These are phyloP conservation scores for Barnettozyma populi DNA, from an alignment of 805 yeast genomes.

Conservation along the genomic window DNA sequence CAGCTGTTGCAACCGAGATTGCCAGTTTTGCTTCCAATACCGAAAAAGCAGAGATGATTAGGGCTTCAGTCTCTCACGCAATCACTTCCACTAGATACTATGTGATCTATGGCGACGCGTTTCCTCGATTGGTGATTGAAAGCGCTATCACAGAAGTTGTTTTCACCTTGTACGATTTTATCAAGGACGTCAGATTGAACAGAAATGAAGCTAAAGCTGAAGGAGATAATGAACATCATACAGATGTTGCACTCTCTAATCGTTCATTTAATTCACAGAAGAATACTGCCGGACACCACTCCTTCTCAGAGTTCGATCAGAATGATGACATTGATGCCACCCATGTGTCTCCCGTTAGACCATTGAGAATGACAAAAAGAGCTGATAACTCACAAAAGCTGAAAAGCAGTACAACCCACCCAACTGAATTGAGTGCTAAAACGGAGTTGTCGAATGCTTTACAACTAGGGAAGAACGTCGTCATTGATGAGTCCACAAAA, in stretches of 20 bases:
- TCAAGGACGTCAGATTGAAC: conserved; percentile 46
- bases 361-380: conserved; percentile 62
- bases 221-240: background rate
- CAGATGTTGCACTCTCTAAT: background rate
- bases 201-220: background rate
- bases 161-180: conserved; percentile 56
- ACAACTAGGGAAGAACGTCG: background rate
- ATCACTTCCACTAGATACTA: conserved; percentile 75
- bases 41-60: conserved; percentile 43
- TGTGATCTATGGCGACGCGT: conserved; percentile 52
- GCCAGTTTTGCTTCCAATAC: conserved; percentile 27
- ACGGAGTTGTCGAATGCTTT: conserved; percentile 13
- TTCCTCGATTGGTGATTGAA: conserved; percentile 69
- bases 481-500: conserved; percentile 1
- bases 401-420: conserved; percentile 9
- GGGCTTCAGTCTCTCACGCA: conserved; percentile 66
- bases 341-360: conserved; percentile 50
- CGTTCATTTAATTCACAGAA: conserved; percentile 8
- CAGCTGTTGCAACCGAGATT: conserved; percentile 32
- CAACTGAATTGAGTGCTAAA: conserved; percentile 15
- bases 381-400: conserved; percentile 25
- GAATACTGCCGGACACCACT: background rate
- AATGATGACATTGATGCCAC: conserved; percentile 2
- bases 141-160: conserved; percentile 72
- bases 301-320: background rate